Conservation (phyloP, 768 basidiomycete species). For the Pleurotus eryngii region DNA sequence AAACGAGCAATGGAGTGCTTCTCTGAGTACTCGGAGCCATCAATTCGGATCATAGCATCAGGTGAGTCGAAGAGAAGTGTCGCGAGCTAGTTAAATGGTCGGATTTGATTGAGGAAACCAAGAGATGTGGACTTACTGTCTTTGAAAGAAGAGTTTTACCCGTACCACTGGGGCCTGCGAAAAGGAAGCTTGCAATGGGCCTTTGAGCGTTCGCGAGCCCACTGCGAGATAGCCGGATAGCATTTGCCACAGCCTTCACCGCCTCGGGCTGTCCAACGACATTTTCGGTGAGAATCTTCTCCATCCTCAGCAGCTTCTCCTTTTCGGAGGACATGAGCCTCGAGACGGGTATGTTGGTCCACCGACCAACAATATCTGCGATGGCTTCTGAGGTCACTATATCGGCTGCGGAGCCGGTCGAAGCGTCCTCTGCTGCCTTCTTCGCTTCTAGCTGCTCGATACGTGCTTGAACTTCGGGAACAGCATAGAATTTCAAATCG, state of each 20-base stretch:
- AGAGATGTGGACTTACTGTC: constrained; percentile 51
- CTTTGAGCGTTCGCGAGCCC: constrained; percentile 87
- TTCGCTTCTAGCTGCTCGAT: constrained; percentile 59
- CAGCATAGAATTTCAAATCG: constrained; percentile 87
- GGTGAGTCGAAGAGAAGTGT: constrained; percentile 86
- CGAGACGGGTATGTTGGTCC: constrained; percentile 92
- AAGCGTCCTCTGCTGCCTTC: constrained; percentile 65
- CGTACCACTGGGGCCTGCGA: constrained; percentile 89
- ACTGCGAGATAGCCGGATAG: constrained; percentile 87
- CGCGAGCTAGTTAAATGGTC: constrained; percentile 58
- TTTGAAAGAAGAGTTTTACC: constrained; percentile 90
- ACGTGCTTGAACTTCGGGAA: constrained; percentile 80
- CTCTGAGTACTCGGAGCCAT: constrained; percentile 92
- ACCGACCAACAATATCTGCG: constrained; percentile 89
- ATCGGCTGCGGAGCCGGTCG: constrained; percentile 56
- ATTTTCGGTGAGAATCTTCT: constrained; percentile 69
- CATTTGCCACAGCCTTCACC: constrained; percentile 89
- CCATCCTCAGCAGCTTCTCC: constrained; percentile 86
- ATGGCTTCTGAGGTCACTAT: constrained; percentile 86
- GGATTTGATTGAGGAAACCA: constrained; percentile 3
- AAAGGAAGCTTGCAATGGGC: constrained; percentile 90
- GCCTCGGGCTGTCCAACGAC: constrained; percentile 93
- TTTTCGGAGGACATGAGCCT: constrained; percentile 84
- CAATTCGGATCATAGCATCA: constrained; percentile 89
- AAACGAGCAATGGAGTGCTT: constrained; percentile 52